Evolutionary conservation across 805 yeast genomes (phyloP).

Genomic region (Candida cerambycidarum): DNA sequence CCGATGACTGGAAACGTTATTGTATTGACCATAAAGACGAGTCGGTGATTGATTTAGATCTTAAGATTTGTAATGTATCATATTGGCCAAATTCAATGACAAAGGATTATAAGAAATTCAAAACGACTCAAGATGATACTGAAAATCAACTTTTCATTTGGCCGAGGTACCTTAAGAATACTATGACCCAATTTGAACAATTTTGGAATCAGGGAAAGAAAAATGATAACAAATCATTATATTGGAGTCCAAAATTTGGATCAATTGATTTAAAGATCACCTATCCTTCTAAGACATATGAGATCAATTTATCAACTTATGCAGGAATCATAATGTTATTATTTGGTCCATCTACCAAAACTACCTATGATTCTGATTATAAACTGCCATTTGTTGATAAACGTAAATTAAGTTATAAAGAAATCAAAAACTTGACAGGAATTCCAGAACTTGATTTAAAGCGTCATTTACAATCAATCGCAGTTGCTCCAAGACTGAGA

Average conservation of each 20-base stretch:
- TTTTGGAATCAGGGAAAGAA: conserved; percentile 41
- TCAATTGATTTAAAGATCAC: conserved; percentile 75
- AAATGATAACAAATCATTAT: conserved; percentile 42
- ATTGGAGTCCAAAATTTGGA: conserved; percentile 85
- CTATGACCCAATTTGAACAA: conserved; percentile 39
- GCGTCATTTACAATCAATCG: conserved; percentile 78
- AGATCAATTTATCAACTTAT: conserved; percentile 75
- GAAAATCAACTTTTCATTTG: conserved; percentile 25
- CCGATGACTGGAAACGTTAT: conserved; percentile 37
- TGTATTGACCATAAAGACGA: conserved; percentile 12
- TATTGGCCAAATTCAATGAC: conserved; percentile 50
- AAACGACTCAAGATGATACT: conserved; percentile 6
- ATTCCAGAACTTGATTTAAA: conserved; percentile 73
- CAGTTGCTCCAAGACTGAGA: conserved; percentile 79
- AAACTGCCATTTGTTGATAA: conserved; percentile 50
- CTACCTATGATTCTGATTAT: conserved; percentile 24
- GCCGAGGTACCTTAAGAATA: conserved; percentile 38
- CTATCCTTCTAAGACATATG: conserved; percentile 69
- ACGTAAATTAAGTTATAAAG: conserved; percentile 54
- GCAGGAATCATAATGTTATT: conserved; percentile 77
- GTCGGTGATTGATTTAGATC: conserved; percentile 33
- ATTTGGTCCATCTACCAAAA: conserved; percentile 48
- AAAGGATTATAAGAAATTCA: conserved; percentile 38
- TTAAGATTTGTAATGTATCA: conserved; percentile 43
- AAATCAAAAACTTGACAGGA: conserved; percentile 62